Percentiles rank a stretch among this genome's conserved stretches.
These are phyloP conservation scores for Beta macrorhiza DNA, from an alignment of 179 eudicot species.

Conservation along the genomic window DNA sequence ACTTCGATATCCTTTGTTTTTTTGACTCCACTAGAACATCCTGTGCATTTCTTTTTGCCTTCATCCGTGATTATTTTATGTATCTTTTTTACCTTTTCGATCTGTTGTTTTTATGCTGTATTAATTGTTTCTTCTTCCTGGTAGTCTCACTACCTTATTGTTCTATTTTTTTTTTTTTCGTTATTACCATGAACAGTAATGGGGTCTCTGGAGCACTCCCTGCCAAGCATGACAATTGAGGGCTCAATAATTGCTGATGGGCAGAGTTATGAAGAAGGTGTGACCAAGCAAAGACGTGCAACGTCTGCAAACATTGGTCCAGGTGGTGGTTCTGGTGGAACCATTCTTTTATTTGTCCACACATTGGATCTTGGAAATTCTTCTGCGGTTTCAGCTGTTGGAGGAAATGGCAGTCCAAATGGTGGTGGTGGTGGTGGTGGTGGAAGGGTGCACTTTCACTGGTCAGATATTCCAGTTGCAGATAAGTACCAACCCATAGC, in stretches of 20 bases:
- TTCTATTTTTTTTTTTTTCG: neutral
- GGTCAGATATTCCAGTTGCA: slow-evolving; percentile 78
- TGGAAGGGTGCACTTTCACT: slow-evolving; percentile 93
- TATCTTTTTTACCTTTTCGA: neutral
- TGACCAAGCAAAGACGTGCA: slow-evolving; percentile 26
- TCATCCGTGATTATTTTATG: neutral
- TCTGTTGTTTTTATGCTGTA: neutral
- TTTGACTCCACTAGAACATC: neutral
- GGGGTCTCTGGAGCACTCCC: slow-evolving; percentile 88
- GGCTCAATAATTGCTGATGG: slow-evolving; percentile 86
- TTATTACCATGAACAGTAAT: slow-evolving; percentile 55
- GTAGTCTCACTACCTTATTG: neutral
- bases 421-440: slow-evolving; percentile 95
- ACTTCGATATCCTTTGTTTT: no score
- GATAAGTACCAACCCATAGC: slow-evolving; percentile 81
- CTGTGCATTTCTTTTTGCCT: neutral
- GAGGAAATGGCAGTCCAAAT: slow-evolving; percentile 78
- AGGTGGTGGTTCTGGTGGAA: slow-evolving; percentile 99
- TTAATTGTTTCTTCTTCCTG: neutral
- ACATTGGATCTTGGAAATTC: slow-evolving; percentile 52
- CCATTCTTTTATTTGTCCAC: slow-evolving; percentile 79
- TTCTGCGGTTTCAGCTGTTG: slow-evolving; percentile 65
- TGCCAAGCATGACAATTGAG: slow-evolving; percentile 55
- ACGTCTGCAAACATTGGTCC: slow-evolving; percentile 43
- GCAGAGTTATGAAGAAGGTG: slow-evolving; percentile 60